Conservation (phyloP, 257 asterid species). For the Penstemon davidsonii region DNA sequence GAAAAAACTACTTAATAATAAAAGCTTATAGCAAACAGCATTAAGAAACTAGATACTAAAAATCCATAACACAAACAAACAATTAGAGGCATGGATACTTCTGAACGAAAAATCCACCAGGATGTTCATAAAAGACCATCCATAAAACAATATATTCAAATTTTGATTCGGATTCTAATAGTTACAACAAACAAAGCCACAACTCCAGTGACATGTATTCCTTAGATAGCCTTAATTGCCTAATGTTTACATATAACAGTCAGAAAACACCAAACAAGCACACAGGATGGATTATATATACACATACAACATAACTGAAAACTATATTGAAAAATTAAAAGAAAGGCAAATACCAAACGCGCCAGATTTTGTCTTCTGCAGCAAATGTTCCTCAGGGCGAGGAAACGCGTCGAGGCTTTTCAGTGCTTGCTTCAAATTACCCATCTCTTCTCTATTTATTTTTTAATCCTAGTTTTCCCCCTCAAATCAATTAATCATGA, state of each 20-base stretch:
- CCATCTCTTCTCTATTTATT: slow-evolving; percentile 43
- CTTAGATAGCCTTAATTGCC: background rate
- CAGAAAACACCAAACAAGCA: slow-evolving; percentile 22
- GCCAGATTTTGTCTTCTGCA: slow-evolving; percentile 90
- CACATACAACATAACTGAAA: background rate
- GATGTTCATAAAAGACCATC: background rate
- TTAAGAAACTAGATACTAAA: background rate
- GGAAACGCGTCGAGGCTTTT: slow-evolving; percentile 91
- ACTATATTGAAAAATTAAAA: background rate
- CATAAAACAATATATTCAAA: background rate
- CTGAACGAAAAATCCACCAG: background rate
- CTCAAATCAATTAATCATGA: slow-evolving; percentile 5
- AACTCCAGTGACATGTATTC: background rate
- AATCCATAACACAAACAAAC: background rate
- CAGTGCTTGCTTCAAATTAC: slow-evolving; percentile 71
- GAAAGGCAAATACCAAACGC: slow-evolving; percentile 64
- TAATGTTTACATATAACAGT: slow-evolving; percentile 11
- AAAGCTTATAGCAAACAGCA: background rate
- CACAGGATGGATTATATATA: background rate
- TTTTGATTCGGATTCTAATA: background rate
- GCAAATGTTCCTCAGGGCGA: slow-evolving; percentile 90
- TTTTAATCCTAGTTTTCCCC: background rate
- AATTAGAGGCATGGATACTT: background rate
- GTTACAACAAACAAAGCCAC: slow-evolving; percentile 6
- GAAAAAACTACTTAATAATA: background rate